Conservation (phyloP, 148 eudicot species). For the Chenopodium suecicum region DNA sequence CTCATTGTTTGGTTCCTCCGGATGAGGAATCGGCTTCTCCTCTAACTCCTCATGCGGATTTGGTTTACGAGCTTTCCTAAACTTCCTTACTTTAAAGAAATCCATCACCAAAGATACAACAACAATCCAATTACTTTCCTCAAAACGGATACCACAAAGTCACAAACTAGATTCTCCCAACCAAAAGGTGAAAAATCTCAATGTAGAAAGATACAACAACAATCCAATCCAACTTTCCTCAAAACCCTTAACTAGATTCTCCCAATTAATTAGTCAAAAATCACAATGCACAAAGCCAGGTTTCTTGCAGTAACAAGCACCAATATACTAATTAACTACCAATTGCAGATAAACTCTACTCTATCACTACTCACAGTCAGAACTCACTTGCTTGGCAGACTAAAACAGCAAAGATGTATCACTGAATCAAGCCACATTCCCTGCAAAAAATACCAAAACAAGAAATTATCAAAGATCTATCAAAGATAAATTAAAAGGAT, state of each 20-base stretch:
- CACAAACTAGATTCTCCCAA: background rate
- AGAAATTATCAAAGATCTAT: slow-evolving; percentile 10
- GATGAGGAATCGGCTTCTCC: slow-evolving; percentile 48
- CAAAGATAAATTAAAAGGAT: background rate
- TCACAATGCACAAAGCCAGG: slow-evolving; percentile 3
- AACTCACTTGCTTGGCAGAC: background rate
- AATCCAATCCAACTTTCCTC: background rate
- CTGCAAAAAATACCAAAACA: slow-evolving; percentile 19
- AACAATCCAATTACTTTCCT: background rate
- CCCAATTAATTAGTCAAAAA: background rate
- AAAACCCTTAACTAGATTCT: background rate
- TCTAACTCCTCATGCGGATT: slow-evolving; percentile 30
- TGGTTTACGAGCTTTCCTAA: slow-evolving; percentile 57
- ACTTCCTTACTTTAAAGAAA: slow-evolving; percentile 68
- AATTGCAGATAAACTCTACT: too few species aligned
- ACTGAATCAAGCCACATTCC: slow-evolving; percentile 8
- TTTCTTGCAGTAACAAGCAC: background rate
- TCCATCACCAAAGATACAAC: slow-evolving; percentile 42
- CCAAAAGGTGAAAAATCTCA: background rate
- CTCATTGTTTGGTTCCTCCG: slow-evolving; percentile 49
- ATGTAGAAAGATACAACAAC: background rate
- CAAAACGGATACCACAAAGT: background rate
- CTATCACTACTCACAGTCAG: background rate
- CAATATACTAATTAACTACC: background rate
- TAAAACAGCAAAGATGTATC: background rate